Base-by-base conservation (phyloP, 2,329 filamentous ascomycete genomes). In the Huntiella bhutanensis region DNA sequence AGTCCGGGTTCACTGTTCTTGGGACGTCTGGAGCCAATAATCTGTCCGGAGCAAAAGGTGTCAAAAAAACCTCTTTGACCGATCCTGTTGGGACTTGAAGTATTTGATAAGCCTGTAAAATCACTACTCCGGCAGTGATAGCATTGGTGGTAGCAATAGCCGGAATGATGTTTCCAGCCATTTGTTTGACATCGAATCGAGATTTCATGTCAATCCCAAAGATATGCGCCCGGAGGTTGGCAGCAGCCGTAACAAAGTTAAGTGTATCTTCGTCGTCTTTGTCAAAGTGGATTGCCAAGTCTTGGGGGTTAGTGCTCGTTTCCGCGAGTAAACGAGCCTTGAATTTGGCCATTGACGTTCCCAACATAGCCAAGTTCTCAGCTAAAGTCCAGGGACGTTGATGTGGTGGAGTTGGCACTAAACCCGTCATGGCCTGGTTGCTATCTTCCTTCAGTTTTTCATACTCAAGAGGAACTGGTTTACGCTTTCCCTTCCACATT, bases 111-210 rank as follows among this genome's bases (percentile, higher is more conserved):
- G 87, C 80, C 60, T 96, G 81, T 19, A 98, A 65, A 5, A 96
- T 86, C 57, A 87, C 96, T 7, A 98, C 71, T 10, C 85, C 82
- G 12, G 91, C 91, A 1, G 91, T 88, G 60, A 96, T 93, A 12
- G 91, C 91, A 60, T 98, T 98, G 0, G 91, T 96, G 0, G 91
- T 98, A 4, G 91, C 91, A 58, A 98, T 98, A 2, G 91, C 91
- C 1, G 91, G 91, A 51, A 98, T 98, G 55, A 98, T 98, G 59
- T 98, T 98, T 46, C 91, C 91, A 3, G 91, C 91, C 88, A 96
- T 98, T 63, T 98, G 82, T 65, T 98, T 98, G 56, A 91, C 87
- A 58, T 96, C 87, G 57, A 96, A 98, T 49, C 92, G 85, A 16
- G 86, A 93, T 59, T 85, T 88, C 4, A 69, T 65, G 46, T 88